Conservation (phyloP, 2,329 filamentous ascomycete genomes). For the Arthrobotrys conoides region DNA sequence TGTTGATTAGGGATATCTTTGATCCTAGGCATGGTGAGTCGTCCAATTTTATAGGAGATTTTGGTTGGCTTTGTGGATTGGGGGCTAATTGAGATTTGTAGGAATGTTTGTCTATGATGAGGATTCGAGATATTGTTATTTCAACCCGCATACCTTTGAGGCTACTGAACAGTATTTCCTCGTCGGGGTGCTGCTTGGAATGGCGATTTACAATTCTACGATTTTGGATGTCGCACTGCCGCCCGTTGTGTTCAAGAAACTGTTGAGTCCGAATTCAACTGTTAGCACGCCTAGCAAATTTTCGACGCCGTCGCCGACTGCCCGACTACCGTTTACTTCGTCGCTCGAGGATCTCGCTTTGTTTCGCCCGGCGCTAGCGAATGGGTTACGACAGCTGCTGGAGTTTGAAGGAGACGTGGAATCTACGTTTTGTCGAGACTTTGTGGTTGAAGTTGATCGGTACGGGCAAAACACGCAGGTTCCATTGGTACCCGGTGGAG, state of each 20-base stretch:
- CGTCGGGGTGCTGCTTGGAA: conserved; percentile 86
- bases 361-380: conserved; percentile 81
- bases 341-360: conserved; percentile 86
- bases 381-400: conserved; percentile 80
- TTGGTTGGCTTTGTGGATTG: no score
- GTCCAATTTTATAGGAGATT: background rate
- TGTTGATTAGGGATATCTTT: conserved; percentile 89
- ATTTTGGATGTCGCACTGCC: conserved; percentile 90
- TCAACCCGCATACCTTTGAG: conserved; percentile 90
- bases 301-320: conserved; percentile 72
- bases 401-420: conserved; percentile 89
- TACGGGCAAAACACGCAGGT: conserved; percentile 79
- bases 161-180: conserved; percentile 93
- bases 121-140: conserved; percentile 91
- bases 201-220: conserved; percentile 95
- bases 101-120: conserved; percentile 95
- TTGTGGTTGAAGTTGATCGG: conserved; percentile 81
- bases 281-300: conserved; percentile 68
- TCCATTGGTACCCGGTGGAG: conserved; percentile 81
- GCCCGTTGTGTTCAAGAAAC: conserved; percentile 89
- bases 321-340: conserved; percentile 76
- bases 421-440: conserved; percentile 83
- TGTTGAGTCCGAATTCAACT: conserved; percentile 81
- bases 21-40: conserved; percentile 86
- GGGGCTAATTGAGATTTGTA: conserved; percentile 65